phyloP scores from a whole-genome alignment of 2,329 filamentous ascomycete species.

The Aureobasidium sp. region DNA sequence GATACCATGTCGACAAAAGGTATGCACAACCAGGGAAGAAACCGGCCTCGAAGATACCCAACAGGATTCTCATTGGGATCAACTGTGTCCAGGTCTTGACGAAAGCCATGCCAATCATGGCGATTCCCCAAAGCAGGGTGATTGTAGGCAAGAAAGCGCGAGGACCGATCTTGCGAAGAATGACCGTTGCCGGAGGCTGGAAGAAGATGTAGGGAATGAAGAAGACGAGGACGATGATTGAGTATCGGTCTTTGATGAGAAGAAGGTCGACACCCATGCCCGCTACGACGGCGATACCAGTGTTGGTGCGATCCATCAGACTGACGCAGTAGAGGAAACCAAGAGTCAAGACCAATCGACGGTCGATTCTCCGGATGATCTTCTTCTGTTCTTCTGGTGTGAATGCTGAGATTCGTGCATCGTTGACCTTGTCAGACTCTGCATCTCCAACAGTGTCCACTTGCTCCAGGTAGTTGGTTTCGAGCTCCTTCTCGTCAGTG shows the following conservation, averaged over 20 bases:
- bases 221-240: conserved; percentile 56
- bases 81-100: conserved; percentile 43
- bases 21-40: conserved; percentile 59
- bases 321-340: conserved; percentile 32
- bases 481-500: neutral
- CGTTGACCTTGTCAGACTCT: conserved; percentile 15
- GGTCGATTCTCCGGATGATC: conserved; percentile 63
- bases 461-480: neutral
- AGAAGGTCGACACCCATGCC: conserved; percentile 27
- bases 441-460: neutral
- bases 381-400: conserved; percentile 53
- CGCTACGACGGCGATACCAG: conserved; percentile 27
- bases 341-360: conserved; percentile 37
- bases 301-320: conserved; percentile 25
- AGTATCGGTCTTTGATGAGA: conserved; percentile 23
- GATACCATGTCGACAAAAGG: conserved; percentile 28
- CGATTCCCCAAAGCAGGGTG: conserved; percentile 48
- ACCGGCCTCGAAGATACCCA: conserved; percentile 58
- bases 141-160: conserved; percentile 25
- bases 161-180: conserved; percentile 57
- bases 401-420: conserved; percentile 33
- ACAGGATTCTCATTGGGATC: conserved; percentile 47
- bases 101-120: conserved; percentile 57
- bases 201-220: conserved; percentile 66
- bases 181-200: conserved; percentile 61